Base-by-base conservation (phyloP, 805 yeast species). In the Isabelozyma rhagii region DNA sequence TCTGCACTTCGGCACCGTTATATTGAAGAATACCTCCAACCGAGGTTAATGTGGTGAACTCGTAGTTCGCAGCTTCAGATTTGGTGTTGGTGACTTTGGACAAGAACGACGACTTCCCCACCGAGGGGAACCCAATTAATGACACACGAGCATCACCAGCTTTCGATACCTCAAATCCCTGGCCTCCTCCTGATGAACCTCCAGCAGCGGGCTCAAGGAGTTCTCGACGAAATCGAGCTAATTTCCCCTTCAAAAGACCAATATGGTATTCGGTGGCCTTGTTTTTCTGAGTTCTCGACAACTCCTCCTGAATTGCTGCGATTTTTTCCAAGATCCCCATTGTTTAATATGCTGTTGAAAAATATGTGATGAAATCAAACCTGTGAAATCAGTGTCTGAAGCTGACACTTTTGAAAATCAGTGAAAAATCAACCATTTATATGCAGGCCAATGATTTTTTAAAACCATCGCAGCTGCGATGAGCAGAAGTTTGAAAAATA, bases 251-350 rank as follows among this genome's bases (percentile, higher is more conserved):
- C 47, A 94, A 75, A 21, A 93, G 80, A 55, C 99, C 98, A 62
- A 93, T 79, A 67, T 93, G 99, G 68, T 94, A 92, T 74, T 93
- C 98, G 0, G 99, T 93, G 54, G 99, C 98, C 71, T 93, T 93
- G 65, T 93, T 93, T 75, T 94, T 93, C 66, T 93, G 99, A 31
- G 99, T 93, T 53, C 97, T 80, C 34, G 96, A 82, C 77, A 93
- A 84, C 68, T 93, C 99, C 71, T 85, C 90, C 71, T 92, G 96
- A 70, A 93, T 91, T 71, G 85, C 89, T 51, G 84, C 84, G 59
- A 91, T 91, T 64, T 89, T 91, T 54, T 90, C 97, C 34, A 61
- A 48, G 5, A 62, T 59, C 39, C 70, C 70, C 70, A 66, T 66
- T 13, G 41, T 38, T 38, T 38, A 9, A 11, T n/a, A 38, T 7